These are phyloP conservation scores for Strobilomyces confusus DNA, from an alignment of 768 basidiomycete species.

Conservation along the genomic window DNA sequence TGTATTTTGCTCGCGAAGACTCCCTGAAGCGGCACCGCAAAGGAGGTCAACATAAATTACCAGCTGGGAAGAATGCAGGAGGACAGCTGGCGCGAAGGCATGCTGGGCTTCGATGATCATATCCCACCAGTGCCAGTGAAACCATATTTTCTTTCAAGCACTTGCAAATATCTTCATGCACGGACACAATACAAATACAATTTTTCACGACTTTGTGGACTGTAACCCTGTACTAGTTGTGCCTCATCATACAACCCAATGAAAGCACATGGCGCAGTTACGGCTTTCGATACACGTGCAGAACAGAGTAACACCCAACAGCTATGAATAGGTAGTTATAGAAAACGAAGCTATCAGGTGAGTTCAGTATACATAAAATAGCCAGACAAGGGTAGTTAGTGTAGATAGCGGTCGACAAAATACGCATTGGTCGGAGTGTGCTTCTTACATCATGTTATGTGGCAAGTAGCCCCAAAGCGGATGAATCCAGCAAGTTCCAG, in stretches of 20 bases:
- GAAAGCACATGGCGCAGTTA: no score
- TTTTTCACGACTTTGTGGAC: neutral
- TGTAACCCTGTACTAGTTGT: neutral
- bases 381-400: no score
- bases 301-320: no score
- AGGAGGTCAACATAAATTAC: constrained; percentile 10
- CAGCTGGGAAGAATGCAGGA: neutral
- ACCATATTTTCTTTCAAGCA: neutral
- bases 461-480: no score
- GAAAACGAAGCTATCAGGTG: no score
- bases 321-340: no score
- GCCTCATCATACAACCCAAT: no score
- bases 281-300: no score
- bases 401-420: no score
- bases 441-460: constrained; percentile 6
- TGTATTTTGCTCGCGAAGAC: constrained; percentile 27
- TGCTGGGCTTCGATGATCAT: neutral
- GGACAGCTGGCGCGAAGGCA: neutral
- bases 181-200: neutral
- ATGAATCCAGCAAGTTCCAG: constrained; percentile 24
- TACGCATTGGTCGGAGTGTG: no score
- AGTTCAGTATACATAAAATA: no score
- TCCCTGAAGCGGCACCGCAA: constrained; percentile 26
- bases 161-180: no score
- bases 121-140: neutral